Evolutionary conservation across 1,284 basidiomycete species (phyloP).

Genomic region (Ceratobasidium sp.): DNA sequence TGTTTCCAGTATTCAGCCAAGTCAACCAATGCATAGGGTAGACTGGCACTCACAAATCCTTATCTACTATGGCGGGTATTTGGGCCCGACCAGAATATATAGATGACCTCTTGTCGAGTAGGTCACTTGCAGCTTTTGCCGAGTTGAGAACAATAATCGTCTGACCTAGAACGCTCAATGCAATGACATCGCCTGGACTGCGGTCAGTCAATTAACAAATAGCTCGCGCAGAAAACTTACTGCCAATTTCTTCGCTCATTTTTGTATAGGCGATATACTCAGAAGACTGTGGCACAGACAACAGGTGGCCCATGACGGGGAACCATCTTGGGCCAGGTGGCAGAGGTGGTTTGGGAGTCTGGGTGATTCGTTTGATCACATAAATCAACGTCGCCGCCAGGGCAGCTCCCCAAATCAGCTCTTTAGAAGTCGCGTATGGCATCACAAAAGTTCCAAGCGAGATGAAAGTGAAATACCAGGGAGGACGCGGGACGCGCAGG

Average conservation of each 20-base stretch:
- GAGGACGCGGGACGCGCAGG: no score
- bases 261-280: constrained; percentile 19
- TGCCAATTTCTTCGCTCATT: constrained; percentile 16
- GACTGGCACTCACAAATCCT: constrained; percentile 16
- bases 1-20: background rate
- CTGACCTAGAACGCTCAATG: constrained; percentile 26
- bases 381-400: background rate
- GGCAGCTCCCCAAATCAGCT: background rate
- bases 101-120: constrained; percentile 27
- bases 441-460: background rate
- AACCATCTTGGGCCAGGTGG: constrained; percentile 35
- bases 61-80: constrained; percentile 3
- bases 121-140: constrained; percentile 21
- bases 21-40: background rate
- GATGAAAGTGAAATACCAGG: background rate
- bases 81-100: constrained; percentile 39
- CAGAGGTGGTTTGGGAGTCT: background rate
- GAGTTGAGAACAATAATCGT: constrained; percentile 30
- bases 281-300: background rate
- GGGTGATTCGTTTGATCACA: background rate
- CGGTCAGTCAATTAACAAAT: background rate
- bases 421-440: background rate
- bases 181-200: constrained; percentile 33
- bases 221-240: background rate
- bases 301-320: constrained; percentile 30